Evolutionary conservation across 2,329 filamentous ascomycete species (phyloP).

Genomic region (Cercospora sp.): DNA sequence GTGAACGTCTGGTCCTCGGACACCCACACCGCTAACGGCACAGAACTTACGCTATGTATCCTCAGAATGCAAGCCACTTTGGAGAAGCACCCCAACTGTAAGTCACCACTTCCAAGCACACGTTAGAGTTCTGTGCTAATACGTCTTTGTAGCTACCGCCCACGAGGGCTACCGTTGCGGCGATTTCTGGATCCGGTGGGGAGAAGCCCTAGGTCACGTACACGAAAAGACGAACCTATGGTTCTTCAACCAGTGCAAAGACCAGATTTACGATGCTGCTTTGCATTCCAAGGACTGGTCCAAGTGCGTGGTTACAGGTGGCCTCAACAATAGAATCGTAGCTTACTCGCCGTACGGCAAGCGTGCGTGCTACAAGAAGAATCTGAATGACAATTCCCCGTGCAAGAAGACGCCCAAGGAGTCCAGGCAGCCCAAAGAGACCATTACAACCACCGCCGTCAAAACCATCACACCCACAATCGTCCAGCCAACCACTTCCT

Average conservation of each 20-base stretch:
- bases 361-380: not conserved
- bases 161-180: not conserved
- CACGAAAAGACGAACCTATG: not conserved
- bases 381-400: not conserved
- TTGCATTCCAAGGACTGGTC: not conserved
- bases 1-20: not conserved
- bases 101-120: not conserved
- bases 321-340: not conserved
- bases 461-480: conserved; percentile 10
- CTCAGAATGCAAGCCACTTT: not conserved
- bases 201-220: not conserved
- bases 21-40: not conserved
- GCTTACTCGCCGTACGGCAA: not conserved
- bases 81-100: not conserved
- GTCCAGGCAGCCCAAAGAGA: not conserved
- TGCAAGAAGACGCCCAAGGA: not conserved
- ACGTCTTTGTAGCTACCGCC: not conserved
- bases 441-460: conserved; percentile 5
- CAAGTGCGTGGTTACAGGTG: not conserved
- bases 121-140: not conserved
- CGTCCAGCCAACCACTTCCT: conserved; percentile 10
- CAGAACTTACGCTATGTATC: not conserved
- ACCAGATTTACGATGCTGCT: not conserved
- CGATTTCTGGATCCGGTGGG: not conserved
- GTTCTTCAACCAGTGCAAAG: not conserved